Conservation (phyloP, 73 alveolate genomes). For the Paramecium tetraurelia region DNA sequence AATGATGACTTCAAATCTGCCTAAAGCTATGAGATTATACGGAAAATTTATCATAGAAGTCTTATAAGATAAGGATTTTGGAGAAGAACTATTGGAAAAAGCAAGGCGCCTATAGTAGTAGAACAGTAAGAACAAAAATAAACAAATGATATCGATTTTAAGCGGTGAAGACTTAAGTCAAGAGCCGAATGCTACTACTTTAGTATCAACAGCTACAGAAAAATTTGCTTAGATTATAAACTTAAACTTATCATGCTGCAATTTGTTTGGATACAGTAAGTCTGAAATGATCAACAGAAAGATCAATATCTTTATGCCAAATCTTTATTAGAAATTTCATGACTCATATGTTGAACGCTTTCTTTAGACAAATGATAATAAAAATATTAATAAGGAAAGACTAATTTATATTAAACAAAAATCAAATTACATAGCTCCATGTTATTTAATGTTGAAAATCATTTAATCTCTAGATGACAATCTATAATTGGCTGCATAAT, state of each 20-base stretch:
- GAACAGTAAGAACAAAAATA: background rate
- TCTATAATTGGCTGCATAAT: background rate
- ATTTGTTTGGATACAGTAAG: conserved; percentile 49
- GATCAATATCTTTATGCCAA: conserved; percentile 17
- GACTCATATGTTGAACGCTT: conserved; percentile 14
- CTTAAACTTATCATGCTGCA: conserved; percentile 35
- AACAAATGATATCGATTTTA: background rate
- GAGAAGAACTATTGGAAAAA: background rate
- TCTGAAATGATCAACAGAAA: conserved; percentile 44
- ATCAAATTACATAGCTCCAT: conserved; percentile 5
- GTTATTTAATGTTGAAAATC: background rate
- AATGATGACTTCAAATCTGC: conserved; percentile 31
- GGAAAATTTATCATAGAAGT: conserved; percentile 55
- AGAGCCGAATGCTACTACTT: conserved; percentile 36
- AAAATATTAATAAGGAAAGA: conserved; percentile 9
- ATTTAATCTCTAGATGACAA: background rate
- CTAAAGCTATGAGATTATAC: conserved; percentile 54
- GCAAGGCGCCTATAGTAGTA: background rate
- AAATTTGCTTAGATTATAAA: conserved; percentile 26
- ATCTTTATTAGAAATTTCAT: background rate
- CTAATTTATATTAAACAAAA: background rate
- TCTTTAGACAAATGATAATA: background rate
- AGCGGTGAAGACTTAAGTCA: background rate
- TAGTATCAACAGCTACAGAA: conserved; percentile 45
- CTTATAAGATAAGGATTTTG: conserved; percentile 46